Conservation (phyloP, 2,329 filamentous ascomycete genomes). For the Fonsecaea monophora region DNA sequence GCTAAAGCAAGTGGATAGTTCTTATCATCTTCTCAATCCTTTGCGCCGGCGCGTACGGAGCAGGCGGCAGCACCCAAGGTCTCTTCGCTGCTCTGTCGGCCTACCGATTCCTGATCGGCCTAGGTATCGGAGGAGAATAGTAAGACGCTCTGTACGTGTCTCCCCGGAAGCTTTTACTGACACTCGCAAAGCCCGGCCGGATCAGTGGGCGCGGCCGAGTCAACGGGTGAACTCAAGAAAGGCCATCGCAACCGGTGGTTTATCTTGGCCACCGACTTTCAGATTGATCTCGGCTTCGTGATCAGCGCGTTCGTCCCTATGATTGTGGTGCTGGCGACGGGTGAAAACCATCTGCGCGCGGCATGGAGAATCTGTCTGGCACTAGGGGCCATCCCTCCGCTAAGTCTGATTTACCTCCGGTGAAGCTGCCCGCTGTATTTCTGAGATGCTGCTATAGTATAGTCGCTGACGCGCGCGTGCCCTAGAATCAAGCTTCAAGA, state of each 20-base stretch:
- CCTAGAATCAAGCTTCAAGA: slow-evolving; percentile 69
- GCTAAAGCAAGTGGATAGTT: slow-evolving; percentile 48
- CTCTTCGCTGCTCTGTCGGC: slow-evolving; percentile 80
- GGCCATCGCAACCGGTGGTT: slow-evolving; percentile 89
- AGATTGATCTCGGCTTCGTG: slow-evolving; percentile 86
- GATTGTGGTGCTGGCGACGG: slow-evolving; percentile 64
- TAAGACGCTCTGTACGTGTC: neutral
- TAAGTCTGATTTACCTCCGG: slow-evolving; percentile 73
- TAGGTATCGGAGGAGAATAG: slow-evolving; percentile 73
- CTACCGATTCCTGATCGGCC: slow-evolving; percentile 81
- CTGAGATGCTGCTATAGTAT: no score
- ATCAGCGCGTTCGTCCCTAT: slow-evolving; percentile 79
- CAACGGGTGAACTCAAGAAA: slow-evolving; percentile 77
- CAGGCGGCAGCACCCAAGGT: slow-evolving; percentile 69
- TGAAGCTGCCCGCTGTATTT: neutral
- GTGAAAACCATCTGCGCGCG: slow-evolving; percentile 69
- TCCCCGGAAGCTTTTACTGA: neutral
- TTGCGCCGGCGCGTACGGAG: slow-evolving; percentile 76
- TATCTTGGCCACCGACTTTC: slow-evolving; percentile 85
- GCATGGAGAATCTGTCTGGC: slow-evolving; percentile 85
- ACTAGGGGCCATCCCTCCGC: slow-evolving; percentile 75
- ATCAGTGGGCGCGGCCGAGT: slow-evolving; percentile 82
- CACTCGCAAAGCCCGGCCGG: slow-evolving; percentile 56
- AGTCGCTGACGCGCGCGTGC: neutral
- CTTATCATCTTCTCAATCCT: slow-evolving; percentile 85